Evolutionary conservation across 2,329 filamentous ascomycete species (phyloP).

Genomic region (Alternaria sp.): DNA sequence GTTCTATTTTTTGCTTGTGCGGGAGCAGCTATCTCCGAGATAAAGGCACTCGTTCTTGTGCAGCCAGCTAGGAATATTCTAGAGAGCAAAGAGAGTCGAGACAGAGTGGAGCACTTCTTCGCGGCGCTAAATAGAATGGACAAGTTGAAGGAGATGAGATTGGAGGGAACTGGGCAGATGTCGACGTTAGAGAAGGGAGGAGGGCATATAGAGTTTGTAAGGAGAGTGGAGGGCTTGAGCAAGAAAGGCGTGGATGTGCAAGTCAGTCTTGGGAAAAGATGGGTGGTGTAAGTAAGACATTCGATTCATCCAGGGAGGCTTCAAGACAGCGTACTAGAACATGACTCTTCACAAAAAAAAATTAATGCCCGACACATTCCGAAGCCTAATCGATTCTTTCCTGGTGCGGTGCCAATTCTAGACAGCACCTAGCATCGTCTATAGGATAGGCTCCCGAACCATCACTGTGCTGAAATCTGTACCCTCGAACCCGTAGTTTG

Average conservation of each 20-base stretch:
- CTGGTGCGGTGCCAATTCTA: neutral
- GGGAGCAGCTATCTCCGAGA: constrained; percentile 1
- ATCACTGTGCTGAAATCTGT: constrained; percentile 41
- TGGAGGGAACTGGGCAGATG: constrained; percentile 4
- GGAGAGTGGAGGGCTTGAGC: constrained; percentile 4
- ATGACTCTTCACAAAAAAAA: neutral
- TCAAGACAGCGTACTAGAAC: neutral
- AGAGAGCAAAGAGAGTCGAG: neutral
- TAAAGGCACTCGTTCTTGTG: constrained; percentile 13
- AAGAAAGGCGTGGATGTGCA: constrained; percentile 6
- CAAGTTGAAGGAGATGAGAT: constrained; percentile 1
- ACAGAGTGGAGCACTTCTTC: constrained; percentile 5
- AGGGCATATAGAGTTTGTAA: constrained; percentile 11
- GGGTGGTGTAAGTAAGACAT: neutral
- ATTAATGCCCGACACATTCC: neutral
- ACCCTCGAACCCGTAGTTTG: constrained; percentile 42
- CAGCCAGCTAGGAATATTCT: neutral
- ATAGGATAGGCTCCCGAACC: constrained; percentile 35
- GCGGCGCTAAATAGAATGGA: constrained; percentile 7
- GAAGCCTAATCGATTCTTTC: neutral
- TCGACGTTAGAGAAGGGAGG: neutral
- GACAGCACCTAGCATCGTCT: neutral
- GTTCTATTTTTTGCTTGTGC: constrained; percentile 20
- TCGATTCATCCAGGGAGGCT: neutral
- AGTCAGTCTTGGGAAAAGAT: constrained; percentile 1